Conservation (phyloP, 495 filamentous ascomycete genomes). For the Podospora sp. region DNA sequence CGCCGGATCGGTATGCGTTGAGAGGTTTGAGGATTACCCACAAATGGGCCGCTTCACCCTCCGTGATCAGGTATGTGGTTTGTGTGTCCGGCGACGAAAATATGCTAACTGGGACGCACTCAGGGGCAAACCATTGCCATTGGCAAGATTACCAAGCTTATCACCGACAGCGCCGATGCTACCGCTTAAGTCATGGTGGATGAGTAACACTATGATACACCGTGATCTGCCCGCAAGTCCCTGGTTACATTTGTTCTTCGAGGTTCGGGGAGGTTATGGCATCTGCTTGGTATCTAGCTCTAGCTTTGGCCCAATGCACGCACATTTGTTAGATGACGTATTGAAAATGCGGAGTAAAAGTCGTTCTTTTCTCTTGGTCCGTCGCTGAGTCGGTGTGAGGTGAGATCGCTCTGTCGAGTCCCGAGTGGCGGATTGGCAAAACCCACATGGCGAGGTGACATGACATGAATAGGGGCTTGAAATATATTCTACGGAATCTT, state of each 20-base stretch:
- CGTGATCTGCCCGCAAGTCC: neutral
- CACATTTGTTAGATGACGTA: conserved; percentile 8
- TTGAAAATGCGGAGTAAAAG: conserved; percentile 8
- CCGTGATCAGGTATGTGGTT: conserved; percentile 74
- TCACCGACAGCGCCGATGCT: conserved; percentile 33
- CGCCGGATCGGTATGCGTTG: conserved; percentile 85
- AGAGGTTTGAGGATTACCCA: conserved; percentile 89
- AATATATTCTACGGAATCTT: no score
- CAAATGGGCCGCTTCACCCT: conserved; percentile 95
- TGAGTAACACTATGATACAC: neutral
- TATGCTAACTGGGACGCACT: conserved; percentile 22
- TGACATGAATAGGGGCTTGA: neutral
- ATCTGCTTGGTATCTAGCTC: neutral
- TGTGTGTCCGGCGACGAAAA: conserved; percentile 26
- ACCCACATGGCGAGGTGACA: neutral
- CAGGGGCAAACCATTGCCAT: conserved; percentile 96
- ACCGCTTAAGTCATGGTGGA: conserved; percentile 22
- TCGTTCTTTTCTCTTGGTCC: neutral
- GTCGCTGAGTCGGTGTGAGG: neutral
- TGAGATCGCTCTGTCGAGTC: neutral
- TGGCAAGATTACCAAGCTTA: conserved; percentile 90
- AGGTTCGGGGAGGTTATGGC: neutral
- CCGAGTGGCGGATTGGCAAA: neutral
- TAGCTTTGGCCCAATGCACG: conserved; percentile 3
- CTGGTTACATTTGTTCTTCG: neutral